Evolutionary conservation across 805 yeast species (phyloP).

Genomic region (Lachancea sp.): DNA sequence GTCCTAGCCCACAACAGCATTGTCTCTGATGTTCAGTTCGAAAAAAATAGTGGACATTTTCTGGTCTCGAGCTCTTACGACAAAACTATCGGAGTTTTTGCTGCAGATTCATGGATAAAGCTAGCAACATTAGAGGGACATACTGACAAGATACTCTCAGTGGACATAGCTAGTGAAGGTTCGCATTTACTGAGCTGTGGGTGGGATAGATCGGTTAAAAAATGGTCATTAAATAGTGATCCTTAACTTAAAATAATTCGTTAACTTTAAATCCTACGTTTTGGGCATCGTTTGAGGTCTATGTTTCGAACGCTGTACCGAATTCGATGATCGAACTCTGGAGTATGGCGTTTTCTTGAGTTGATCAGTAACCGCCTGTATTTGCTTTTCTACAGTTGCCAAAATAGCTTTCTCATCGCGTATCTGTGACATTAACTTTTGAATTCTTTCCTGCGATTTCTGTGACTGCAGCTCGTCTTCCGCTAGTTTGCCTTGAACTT

Average conservation of each 20-base stretch:
- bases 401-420: slow-evolving; percentile 13
- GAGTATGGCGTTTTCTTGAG: slow-evolving; percentile 23
- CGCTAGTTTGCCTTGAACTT: slow-evolving; percentile 13
- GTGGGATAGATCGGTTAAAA: slow-evolving; percentile 76
- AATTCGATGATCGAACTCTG: slow-evolving; percentile 20
- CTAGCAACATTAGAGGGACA: slow-evolving; percentile 49
- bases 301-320: slow-evolving; percentile 10
- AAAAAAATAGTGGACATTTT: slow-evolving; percentile 39
- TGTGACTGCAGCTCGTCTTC: slow-evolving; percentile 7
- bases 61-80: slow-evolving; percentile 68
- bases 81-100: slow-evolving; percentile 54
- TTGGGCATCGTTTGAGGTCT: slow-evolving; percentile 3
- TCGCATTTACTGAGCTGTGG: slow-evolving; percentile 54
- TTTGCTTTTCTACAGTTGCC: slow-evolving; percentile 13
- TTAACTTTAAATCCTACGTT: not conserved
- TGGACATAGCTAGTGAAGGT: slow-evolving; percentile 47
- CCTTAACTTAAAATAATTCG: not conserved
- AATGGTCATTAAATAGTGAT: slow-evolving; percentile 39
- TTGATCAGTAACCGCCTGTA: slow-evolving; percentile 16
- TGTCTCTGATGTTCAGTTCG: slow-evolving; percentile 59
- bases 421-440: slow-evolving; percentile 11
- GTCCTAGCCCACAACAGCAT: slow-evolving; percentile 73
- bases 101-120: slow-evolving; percentile 64
- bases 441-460: slow-evolving; percentile 12
- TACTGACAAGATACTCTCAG: slow-evolving; percentile 64